Evolutionary conservation across 1,284 basidiomycete species (phyloP).

Genomic region (Phellopilus nigrolimitatus): DNA sequence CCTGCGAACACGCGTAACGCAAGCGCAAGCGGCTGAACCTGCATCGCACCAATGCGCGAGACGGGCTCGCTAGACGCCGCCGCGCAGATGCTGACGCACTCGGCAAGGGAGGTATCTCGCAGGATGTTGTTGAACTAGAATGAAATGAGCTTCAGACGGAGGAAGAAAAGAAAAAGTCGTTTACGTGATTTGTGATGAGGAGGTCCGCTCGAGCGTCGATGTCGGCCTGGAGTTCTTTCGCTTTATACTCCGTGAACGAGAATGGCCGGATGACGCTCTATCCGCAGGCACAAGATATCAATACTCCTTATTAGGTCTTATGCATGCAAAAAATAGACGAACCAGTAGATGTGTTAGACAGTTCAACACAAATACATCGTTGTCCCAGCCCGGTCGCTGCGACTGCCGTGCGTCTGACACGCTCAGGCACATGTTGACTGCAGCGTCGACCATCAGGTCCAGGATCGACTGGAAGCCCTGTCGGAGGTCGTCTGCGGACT

Average conservation of each 20-base stretch:
- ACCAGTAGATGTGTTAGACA: conserved; percentile 79
- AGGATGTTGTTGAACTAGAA: conserved; percentile 77
- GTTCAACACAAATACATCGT: conserved; percentile 78
- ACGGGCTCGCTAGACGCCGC: conserved; percentile 52
- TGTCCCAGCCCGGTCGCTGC: conserved; percentile 64
- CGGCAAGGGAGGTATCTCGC: conserved; percentile 67
- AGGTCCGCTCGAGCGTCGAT: conserved; percentile 59
- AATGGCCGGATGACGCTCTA: conserved; percentile 72
- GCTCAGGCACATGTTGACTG: conserved; percentile 68
- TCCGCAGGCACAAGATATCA: conserved; percentile 2
- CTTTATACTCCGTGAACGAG: conserved; percentile 65
- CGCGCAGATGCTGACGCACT: conserved; percentile 51
- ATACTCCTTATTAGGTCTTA: not conserved
- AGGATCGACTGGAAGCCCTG: conserved; percentile 68
- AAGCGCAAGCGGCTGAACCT: conserved; percentile 48
- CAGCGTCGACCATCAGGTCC: conserved; percentile 80
- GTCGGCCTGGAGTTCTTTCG: conserved; percentile 51
- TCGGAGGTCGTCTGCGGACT: conserved; percentile 42
- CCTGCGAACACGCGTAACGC: conserved; percentile 56
- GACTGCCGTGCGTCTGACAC: conserved; percentile 65
- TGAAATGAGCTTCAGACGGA: too few species aligned
- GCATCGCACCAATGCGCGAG: conserved; percentile 55
- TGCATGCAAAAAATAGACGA: conserved; percentile 22
- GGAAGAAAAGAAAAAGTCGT: too few species aligned
- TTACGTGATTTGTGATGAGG: conserved; percentile 79